Evolutionary conservation across 345 rosid species (phyloP), one percentile per base, ranked within the genome.

Genomic region (Salix udensis): DNA sequence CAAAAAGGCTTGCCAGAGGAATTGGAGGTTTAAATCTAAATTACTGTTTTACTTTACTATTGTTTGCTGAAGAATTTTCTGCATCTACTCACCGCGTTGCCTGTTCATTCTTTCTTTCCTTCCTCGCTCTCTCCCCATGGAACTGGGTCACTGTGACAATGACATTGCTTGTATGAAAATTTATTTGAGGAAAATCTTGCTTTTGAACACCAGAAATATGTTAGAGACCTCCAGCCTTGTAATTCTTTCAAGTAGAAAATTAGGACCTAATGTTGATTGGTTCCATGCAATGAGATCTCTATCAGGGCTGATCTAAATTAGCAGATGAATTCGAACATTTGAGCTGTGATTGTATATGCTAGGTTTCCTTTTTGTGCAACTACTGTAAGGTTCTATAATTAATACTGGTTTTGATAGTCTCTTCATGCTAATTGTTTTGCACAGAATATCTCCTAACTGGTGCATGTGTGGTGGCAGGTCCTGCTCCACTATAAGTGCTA

Each of bases 391-490:
- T 79, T 68, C 26, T 68, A 30, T 79, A 70, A 40, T 55, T 46
- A 34, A 70, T 73, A 23, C 73, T 36, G 67, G 36, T 78, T 53
- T 53, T 42, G 58, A n/a, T 81, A 15, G 26, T 39, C 77, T 70
- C 58, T 52, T 76, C 15, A 18, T 67, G 66, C 80, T 76, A 68
- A 46, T 75, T 79, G 50, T 66, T 70, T 77, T 80, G 13, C 75
- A 66, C 71, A 68, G 61, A 40, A 60, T 31, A 61, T 73, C 62
- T 79, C 85, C 88, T 85, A 83, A 91, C 91, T 76, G 83, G 82
- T 86, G 91, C 88, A 85, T 84, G 81, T 87, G 87, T 85, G 91
- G 88, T 91, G 89, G 85, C 94, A 88, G 97, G 91, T 84, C 82
- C 82, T 81, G 88, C 90, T 81, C 89, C 90, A 84, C 89, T 78